A percentile compares a stretch with the other conserved stretches of the same genome.
These are phyloP conservation scores for Parastagonospora avenae DNA, from an alignment of 2,329 filamentous ascomycete species.

Conservation along the genomic window DNA sequence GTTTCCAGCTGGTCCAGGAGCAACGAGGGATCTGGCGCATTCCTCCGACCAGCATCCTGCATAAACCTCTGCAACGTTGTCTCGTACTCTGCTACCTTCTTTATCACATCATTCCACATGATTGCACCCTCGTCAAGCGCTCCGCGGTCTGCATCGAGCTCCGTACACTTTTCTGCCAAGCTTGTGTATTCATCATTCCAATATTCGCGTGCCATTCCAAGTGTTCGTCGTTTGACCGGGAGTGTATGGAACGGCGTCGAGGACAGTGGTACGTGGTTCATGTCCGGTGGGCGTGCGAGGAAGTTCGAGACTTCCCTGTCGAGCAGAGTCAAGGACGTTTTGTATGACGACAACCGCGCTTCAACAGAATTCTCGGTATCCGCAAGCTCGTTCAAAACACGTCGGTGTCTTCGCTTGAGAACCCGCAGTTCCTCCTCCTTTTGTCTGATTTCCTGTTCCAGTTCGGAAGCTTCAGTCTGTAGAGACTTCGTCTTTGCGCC, in stretches of 20 bases:
- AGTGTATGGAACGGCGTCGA: conserved; percentile 62
- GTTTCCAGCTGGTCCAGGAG: conserved; percentile 57
- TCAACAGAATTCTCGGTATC: conserved; percentile 70
- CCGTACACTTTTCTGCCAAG: conserved; percentile 60
- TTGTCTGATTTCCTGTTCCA: conserved; percentile 68
- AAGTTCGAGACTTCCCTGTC: conserved; percentile 67
- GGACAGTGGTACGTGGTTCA: conserved; percentile 34
- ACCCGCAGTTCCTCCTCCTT: conserved; percentile 68
- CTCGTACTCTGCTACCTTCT: conserved; percentile 69
- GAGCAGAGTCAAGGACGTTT: conserved; percentile 67
- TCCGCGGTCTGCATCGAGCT: conserved; percentile 64
- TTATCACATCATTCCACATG: conserved; percentile 69
- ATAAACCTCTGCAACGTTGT: conserved; percentile 63
- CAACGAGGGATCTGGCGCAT: conserved; percentile 18
- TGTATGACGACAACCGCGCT: conserved; percentile 74
- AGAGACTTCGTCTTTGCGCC: conserved; percentile 61
- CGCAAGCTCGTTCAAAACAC: conserved; percentile 64
- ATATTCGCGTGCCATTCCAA: conserved; percentile 73
- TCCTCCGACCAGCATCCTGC: conserved; percentile 32
- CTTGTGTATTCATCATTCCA: conserved; percentile 68
- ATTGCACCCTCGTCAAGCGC: conserved; percentile 71
- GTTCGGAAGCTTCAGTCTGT: conserved; percentile 55
- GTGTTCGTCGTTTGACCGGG: conserved; percentile 67
- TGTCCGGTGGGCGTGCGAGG: conserved; percentile 60
- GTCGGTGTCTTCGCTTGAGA: conserved; percentile 65